Evolutionary conservation across 1,284 basidiomycete species (phyloP).

Genomic region (Sanghuangporus sanghuang): DNA sequence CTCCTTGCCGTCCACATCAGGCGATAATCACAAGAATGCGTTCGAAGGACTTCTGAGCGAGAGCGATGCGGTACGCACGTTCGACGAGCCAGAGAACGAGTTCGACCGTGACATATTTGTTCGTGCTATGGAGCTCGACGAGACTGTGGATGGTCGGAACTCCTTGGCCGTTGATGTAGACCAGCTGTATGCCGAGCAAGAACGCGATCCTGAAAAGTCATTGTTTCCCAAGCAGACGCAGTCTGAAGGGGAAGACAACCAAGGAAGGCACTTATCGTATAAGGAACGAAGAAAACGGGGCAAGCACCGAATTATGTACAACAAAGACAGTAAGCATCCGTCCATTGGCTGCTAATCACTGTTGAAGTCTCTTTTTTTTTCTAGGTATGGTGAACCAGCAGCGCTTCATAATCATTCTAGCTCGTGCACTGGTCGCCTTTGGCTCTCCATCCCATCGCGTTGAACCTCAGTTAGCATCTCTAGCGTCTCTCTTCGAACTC

Average conservation of each 20-base stretch:
- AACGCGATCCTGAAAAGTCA: neutral
- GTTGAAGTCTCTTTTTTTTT: neutral
- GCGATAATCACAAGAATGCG: neutral
- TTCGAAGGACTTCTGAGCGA: neutral
- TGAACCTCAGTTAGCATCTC: conserved; percentile 64
- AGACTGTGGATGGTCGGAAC: neutral
- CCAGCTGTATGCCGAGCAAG: conserved; percentile 1
- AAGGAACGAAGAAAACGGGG: conserved; percentile 7
- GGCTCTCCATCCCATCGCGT: conserved; percentile 71
- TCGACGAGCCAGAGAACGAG: neutral
- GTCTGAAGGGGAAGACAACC: neutral
- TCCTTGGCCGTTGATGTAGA: conserved; percentile 4
- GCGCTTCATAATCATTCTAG: conserved; percentile 58
- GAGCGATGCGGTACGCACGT: neutral
- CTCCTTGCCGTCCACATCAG: neutral
- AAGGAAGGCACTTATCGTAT: neutral
- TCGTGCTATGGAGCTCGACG: conserved; percentile 5
- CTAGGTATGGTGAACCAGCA: conserved; percentile 52
- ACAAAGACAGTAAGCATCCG: conserved; percentile 11
- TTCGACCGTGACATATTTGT: conserved; percentile 2
- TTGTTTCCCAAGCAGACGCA: neutral
- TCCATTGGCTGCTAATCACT: neutral
- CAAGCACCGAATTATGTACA: conserved; percentile 11
- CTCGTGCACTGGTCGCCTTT: conserved; percentile 60
- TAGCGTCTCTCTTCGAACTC: conserved; percentile 77